Conservation (phyloP, 257 asterid genomes). For the Vinca minor region DNA sequence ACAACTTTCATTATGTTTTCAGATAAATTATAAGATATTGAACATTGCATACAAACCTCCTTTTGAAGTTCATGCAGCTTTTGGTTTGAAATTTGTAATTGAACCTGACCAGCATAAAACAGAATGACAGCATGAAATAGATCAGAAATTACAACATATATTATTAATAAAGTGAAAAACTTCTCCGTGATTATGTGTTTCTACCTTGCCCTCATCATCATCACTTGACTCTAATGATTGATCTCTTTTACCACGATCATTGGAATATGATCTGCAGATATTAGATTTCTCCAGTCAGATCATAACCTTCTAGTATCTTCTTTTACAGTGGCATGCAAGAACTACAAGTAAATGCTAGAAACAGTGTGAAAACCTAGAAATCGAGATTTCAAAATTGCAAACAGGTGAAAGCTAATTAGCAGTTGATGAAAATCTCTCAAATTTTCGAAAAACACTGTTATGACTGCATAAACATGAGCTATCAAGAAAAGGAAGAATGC, state of each 20-base stretch:
- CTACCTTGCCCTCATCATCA: slow-evolving; percentile 49
- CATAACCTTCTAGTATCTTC: slow-evolving; percentile 1
- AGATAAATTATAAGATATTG: not conserved
- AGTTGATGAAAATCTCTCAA: not conserved
- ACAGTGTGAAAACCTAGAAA: not conserved
- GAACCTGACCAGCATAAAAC: slow-evolving; percentile 36
- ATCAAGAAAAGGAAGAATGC: not conserved
- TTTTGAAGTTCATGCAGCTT: slow-evolving; percentile 62
- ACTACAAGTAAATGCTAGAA: not conserved
- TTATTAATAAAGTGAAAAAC: slow-evolving; percentile 4
- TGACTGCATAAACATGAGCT: not conserved
- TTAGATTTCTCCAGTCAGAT: slow-evolving; percentile 16
- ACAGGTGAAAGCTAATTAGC: not conserved
- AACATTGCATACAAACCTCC: slow-evolving; percentile 35
- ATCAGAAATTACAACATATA: not conserved
- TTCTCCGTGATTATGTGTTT: slow-evolving; percentile 13
- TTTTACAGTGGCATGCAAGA: slow-evolving; percentile 4
- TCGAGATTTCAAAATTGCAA: not conserved
- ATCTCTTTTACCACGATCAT: slow-evolving; percentile 41
- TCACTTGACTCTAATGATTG: slow-evolving; percentile 44
- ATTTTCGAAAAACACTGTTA: not conserved
- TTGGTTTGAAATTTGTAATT: slow-evolving; percentile 41
- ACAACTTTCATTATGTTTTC: not conserved
- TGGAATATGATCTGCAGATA: slow-evolving; percentile 44
- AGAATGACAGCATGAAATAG: slow-evolving; percentile 17